A percentile compares a stretch with the other conserved stretches of the same genome.
Evolutionary conservation across 805 yeast genomes (phyloP).

Genomic region (Wickerhamiella kurtzmanii): DNA sequence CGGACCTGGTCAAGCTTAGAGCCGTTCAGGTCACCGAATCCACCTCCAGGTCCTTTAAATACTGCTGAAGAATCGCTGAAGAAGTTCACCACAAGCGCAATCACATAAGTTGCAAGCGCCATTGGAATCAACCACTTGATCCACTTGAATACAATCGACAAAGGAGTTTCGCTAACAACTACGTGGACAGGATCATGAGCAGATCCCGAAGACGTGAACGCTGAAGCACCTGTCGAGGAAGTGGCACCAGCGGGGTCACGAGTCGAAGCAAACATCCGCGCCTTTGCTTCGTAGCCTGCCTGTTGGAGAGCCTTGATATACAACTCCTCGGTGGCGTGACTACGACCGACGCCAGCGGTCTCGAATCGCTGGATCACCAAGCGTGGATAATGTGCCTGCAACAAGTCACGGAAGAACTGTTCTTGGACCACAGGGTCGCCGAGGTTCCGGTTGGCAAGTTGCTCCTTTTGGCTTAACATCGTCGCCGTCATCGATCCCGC

Average conservation of each 20-base stretch:
- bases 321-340: constrained; percentile 61
- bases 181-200: constrained; percentile 78
- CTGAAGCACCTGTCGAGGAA: constrained; percentile 2
- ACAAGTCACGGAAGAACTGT: constrained; percentile 59
- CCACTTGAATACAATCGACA: constrained; percentile 72
- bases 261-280: constrained; percentile 12
- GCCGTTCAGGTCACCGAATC: constrained; percentile 25
- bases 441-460: constrained; percentile 68
- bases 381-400: constrained; percentile 83
- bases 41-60: constrained; percentile 36
- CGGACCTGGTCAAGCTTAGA: constrained; percentile 64
- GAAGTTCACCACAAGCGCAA: constrained; percentile 63
- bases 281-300: constrained; percentile 39
- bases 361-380: constrained; percentile 90
- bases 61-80: constrained; percentile 74
- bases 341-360: constrained; percentile 80
- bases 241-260: constrained; percentile 17
- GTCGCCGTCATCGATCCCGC: neutral
- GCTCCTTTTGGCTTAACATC: constrained; percentile 59
- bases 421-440: constrained; percentile 64
- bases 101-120: constrained; percentile 67
- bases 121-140: constrained; percentile 76
- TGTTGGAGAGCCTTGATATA: constrained; percentile 74
- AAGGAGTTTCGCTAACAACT: constrained; percentile 73
- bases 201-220: constrained; percentile 18